These are phyloP conservation scores for Pleurotus pulmonarius DNA, from an alignment of 768 basidiomycete genomes.

Conservation along the genomic window DNA sequence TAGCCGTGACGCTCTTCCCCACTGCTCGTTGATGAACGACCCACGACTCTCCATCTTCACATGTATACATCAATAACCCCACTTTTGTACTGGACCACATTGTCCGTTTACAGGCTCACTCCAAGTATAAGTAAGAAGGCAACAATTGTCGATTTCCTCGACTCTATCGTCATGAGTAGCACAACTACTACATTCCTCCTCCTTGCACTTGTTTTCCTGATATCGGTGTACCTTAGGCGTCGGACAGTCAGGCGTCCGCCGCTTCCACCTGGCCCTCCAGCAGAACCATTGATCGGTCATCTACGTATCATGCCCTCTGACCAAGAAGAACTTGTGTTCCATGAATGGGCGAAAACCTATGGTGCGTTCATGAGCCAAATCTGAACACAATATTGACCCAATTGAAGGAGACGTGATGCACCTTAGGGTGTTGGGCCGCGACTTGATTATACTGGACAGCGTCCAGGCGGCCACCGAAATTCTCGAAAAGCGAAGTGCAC, in stretches of 20 bases:
- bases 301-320: constrained; percentile 27
- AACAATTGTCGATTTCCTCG: too few relatives aligned
- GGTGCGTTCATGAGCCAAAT: constrained; percentile 16
- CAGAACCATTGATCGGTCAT: constrained; percentile 34
- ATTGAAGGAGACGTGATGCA: constrained; percentile 19
- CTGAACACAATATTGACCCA: background rate
- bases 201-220: too few relatives aligned
- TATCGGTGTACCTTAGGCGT: too few relatives aligned
- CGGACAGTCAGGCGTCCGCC: background rate
- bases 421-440: constrained; percentile 20
- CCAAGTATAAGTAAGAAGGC: too few relatives aligned
- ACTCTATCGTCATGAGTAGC: too few relatives aligned
- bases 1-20: too few relatives aligned
- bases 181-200: too few relatives aligned
- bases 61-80: too few relatives aligned
- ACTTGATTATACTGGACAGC: constrained; percentile 20
- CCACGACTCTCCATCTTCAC: too few relatives aligned
- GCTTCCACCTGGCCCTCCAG: constrained; percentile 32
- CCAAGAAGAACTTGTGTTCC: constrained; percentile 22
- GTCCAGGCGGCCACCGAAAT: constrained; percentile 21
- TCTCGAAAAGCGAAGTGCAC: constrained; percentile 21
- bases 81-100: too few relatives aligned
- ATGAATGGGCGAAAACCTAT: constrained; percentile 27
- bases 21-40: too few relatives aligned
- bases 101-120: too few relatives aligned